Conservation (phyloP, 345 rosid genomes). For the Euphorbia tirucalli region DNA sequence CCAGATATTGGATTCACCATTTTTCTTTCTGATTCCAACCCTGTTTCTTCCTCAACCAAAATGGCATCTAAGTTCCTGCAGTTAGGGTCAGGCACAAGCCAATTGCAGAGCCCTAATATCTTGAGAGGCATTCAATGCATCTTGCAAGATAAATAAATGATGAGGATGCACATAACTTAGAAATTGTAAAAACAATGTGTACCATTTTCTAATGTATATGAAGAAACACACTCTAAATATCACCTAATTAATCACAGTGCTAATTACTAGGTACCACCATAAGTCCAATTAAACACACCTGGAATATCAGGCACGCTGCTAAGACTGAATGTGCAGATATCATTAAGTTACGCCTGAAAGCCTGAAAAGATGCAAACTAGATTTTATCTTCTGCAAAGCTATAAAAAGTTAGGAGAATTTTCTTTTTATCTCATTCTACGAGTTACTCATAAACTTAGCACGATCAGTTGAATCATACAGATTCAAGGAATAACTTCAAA, state of each 20-base stretch:
- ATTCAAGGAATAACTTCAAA: constrained; percentile 17
- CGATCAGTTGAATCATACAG: neutral
- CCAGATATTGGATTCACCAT: neutral
- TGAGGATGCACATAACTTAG: neutral
- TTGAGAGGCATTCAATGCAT: neutral
- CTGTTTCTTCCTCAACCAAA: neutral
- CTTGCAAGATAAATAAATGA: neutral
- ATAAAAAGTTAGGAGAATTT: neutral
- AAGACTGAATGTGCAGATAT: constrained; percentile 68
- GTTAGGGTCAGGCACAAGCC: neutral
- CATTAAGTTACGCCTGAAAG: constrained; percentile 72
- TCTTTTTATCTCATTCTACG: constrained; percentile 2
- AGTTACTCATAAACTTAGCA: neutral
- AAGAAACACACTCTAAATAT: neutral
- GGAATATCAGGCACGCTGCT: constrained; percentile 74
- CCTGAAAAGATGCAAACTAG: constrained; percentile 43
- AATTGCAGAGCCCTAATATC: neutral
- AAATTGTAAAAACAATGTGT: neutral
- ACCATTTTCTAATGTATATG: neutral
- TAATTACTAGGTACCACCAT: neutral
- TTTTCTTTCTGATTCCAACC: neutral
- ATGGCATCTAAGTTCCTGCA: neutral
- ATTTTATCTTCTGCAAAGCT: constrained; percentile 13
- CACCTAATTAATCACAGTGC: neutral
- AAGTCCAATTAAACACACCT: constrained; percentile 44